These are phyloP conservation scores for Thraustotheca clavata DNA, from an alignment of 352 stramenopile species.

Conservation along the genomic window DNA sequence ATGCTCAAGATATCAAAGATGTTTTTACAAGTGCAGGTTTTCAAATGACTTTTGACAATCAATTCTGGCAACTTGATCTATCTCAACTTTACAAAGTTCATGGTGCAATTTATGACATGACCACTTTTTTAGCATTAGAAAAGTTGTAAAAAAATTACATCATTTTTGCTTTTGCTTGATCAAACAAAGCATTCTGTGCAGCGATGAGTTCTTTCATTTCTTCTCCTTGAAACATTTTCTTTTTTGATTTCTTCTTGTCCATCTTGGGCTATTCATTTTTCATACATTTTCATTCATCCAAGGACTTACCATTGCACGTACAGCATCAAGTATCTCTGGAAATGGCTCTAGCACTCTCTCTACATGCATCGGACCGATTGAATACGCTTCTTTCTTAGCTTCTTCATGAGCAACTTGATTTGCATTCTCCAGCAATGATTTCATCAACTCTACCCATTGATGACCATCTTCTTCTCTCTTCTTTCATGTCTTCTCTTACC, in stretches of 20 bases:
- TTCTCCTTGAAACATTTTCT: not conserved
- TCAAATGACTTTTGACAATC: not conserved
- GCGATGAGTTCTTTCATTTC: not conserved
- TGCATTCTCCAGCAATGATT: not conserved
- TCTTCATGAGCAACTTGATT: not conserved
- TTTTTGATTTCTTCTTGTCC: not conserved
- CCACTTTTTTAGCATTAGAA: not conserved
- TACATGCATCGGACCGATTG: not conserved
- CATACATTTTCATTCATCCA: not conserved
- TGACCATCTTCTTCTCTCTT: too few species aligned
- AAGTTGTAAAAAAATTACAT: not conserved
- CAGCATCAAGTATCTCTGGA: not conserved
- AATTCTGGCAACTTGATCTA: not conserved
- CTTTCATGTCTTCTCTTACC: not conserved
- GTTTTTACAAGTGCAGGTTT: conserved; percentile 5
- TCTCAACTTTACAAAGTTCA: not conserved
- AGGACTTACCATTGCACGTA: not conserved
- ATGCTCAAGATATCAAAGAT: not conserved
- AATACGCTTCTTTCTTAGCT: not conserved
- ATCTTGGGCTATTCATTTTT: not conserved
- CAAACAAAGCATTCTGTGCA: not conserved
- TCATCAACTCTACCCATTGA: not conserved
- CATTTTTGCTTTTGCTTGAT: not conserved
- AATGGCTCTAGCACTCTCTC: not conserved
- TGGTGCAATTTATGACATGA: not conserved